Base-by-base conservation (phyloP, 495 filamentous ascomycete species). In the Xylaria grammica region DNA sequence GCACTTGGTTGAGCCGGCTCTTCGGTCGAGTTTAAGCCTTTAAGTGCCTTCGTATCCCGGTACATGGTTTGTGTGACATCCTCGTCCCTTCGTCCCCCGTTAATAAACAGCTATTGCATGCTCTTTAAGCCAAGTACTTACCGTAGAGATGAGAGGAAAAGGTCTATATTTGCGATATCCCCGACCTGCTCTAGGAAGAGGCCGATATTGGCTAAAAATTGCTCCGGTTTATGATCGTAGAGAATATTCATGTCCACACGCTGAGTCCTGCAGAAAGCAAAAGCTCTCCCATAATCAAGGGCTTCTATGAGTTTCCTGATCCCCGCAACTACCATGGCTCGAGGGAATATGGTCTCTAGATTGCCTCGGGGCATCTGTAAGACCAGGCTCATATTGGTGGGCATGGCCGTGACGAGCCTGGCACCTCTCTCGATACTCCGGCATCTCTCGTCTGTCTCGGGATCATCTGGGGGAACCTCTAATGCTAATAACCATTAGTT, bases 241-340 rank as follows among this genome's bases (percentile, higher is more conserved):
- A 99, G 80, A 58, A 99, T 94, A 71, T 98, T 99, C 89, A 97
- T 92, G 72, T 99, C 95, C 3, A 99, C 95, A 65, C 95, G 86
- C 72, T 97, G 96, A 55, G 88, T 93, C 34, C 95, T 87, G 73
- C 95, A 99, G 42, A 89, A 87, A 27, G 91, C 78, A 73, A 96
- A 99, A 1, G 95, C 95, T 59, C 83, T 86, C 49, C 82, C 88
- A 68, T 97, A 99, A 49, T 95, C 83, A 72, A 90, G 91, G 20
- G 82, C 78, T 63, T 90, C 89, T 56, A 99, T 91, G 44, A 89
- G 87, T 38, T 86, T 83, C 46, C 95, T 85, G 45, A 97, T 91
- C 20, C 94, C 93, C 0, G 92, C 91, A 63, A 99, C 77, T 2
- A 98, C 94, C 70, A 99, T 87, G 6, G 95, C 95, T 52, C 95